These are phyloP conservation scores for Simmondsia chinensis DNA, from an alignment of 148 eudicot species.

Conservation along the genomic window DNA sequence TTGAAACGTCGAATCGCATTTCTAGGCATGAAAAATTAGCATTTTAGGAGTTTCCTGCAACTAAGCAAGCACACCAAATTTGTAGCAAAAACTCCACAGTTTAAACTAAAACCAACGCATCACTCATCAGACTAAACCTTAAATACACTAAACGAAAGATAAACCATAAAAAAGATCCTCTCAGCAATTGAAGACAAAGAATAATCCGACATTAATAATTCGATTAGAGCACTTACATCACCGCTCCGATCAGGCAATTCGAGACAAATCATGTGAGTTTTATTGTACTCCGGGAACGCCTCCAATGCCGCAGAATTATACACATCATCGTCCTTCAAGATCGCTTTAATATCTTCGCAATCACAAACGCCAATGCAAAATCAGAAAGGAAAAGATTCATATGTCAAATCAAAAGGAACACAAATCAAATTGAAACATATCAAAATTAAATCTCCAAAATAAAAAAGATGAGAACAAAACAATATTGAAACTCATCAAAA, in stretches of 20 bases:
- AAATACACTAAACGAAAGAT: background rate
- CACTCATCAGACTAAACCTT: no score
- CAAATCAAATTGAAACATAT: background rate
- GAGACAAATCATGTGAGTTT: slow-evolving; percentile 75
- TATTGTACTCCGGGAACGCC: slow-evolving; percentile 77
- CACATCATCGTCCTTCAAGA: slow-evolving; percentile 69
- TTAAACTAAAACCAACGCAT: no score
- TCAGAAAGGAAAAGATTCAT: background rate
- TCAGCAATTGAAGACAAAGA: no score
- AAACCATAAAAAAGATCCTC: background rate
- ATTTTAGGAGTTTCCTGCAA: no score
- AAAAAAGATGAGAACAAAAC: background rate
- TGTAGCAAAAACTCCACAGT: no score
- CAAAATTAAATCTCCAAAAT: background rate
- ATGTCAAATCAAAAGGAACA: background rate
- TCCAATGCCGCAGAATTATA: slow-evolving; percentile 58
- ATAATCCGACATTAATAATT: background rate
- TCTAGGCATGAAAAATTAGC: no score
- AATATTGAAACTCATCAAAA: background rate
- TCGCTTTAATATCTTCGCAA: slow-evolving; percentile 52
- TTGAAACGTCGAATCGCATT: no score
- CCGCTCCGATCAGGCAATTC: slow-evolving; percentile 64
- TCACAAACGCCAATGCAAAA: slow-evolving; percentile 1
- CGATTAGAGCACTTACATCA: slow-evolving; percentile 59
- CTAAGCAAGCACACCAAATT: no score